Evolutionary conservation across 768 basidiomycete species (phyloP), one percentile per base, ranked within the genome.

Genomic region (Hysterangium stoloniferum): DNA sequence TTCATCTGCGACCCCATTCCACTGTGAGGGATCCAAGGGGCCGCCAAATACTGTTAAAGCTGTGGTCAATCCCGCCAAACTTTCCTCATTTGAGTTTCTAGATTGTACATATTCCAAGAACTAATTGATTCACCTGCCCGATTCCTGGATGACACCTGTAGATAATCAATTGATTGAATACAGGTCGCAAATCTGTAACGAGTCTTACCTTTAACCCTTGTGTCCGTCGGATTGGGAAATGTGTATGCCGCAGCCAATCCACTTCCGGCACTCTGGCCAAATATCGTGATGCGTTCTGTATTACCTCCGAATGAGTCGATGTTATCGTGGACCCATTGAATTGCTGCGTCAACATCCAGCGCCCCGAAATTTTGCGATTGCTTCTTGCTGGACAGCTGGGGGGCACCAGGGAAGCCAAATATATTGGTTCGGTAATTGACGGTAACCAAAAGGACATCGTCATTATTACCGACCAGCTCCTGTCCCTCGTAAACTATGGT

Each of bases 291-390:
- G n/a, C 59, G 46, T 8, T 40, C 42, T 0, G 61, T 58, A 50
- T 66, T 64, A 1, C 68, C 68, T 64, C 62, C 80, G 75, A 76
- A 77, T 7, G 59, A 62, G n/a, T 63, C 67, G 43, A 77, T 76
- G 54, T 77, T 73, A 43, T 68, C 62, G 35, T 71, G 66, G 4
- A 76, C 67, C 75, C 74, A 75, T 53, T 73, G 55, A 6, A 76
- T 64, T 15, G 66, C 73, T n/a, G 69, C 66, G 17, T 68, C 62
- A 2, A 64, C 20, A 43, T 72, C 70, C 9, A 70, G 61, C 3
- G 71, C 58, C 15, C 68, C 70, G 55, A 69, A 71, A 49, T 72
- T 72, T 46, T 69, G 66, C 9, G 61, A 34, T 17, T 41, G 17
- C 4, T 13, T 6, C 1, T 34, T 4, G 2, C 65, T 54, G 6